Evolutionary conservation across 768 basidiomycete genomes (phyloP).

Genomic region (Russula earlei): DNA sequence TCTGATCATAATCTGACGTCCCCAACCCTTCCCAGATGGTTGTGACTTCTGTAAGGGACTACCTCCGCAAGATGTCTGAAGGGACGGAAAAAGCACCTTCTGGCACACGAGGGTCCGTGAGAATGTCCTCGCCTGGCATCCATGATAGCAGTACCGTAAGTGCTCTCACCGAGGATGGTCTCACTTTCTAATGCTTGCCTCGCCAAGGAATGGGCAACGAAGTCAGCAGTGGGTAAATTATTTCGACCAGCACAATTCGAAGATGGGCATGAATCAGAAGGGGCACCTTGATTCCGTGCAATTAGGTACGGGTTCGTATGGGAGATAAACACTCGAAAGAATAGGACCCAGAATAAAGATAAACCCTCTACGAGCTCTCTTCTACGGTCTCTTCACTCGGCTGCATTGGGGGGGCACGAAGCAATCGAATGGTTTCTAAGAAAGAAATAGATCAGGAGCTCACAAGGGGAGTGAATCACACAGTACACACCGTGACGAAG

Average conservation of each 20-base stretch:
- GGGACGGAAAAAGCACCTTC: slow-evolving; percentile 16
- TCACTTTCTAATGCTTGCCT: not conserved
- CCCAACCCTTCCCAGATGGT: slow-evolving; percentile 39
- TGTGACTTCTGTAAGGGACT: slow-evolving; percentile 56
- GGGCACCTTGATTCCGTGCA: not conserved
- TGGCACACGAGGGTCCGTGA: slow-evolving; percentile 8
- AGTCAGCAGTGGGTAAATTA: slow-evolving; percentile 16
- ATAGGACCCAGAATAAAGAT: not conserved
- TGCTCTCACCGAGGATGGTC: not conserved
- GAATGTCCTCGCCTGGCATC: slow-evolving; percentile 19
- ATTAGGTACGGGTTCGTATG: not conserved
- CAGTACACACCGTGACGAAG: slow-evolving; percentile 57
- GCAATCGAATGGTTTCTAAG: slow-evolving; percentile 47
- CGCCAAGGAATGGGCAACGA: slow-evolving; percentile 12
- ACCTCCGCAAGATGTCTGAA: slow-evolving; percentile 46
- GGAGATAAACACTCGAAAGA: not conserved
- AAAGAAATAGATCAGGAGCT: not conserved
- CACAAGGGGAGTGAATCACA: not conserved
- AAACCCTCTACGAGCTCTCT: slow-evolving; percentile 10
- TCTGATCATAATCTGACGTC: not conserved
- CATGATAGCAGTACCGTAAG: slow-evolving; percentile 16
- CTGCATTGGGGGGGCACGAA: slow-evolving; percentile 23
- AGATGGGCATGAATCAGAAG: slow-evolving; percentile 14
- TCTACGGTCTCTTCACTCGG: slow-evolving; percentile 19
- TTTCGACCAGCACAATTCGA: slow-evolving; percentile 18